Percentiles rank a stretch among this genome's conserved stretches.
phyloP scores from a whole-genome alignment of 192 early-diverging fungal species.

The Allomyces macrogynus region DNA sequence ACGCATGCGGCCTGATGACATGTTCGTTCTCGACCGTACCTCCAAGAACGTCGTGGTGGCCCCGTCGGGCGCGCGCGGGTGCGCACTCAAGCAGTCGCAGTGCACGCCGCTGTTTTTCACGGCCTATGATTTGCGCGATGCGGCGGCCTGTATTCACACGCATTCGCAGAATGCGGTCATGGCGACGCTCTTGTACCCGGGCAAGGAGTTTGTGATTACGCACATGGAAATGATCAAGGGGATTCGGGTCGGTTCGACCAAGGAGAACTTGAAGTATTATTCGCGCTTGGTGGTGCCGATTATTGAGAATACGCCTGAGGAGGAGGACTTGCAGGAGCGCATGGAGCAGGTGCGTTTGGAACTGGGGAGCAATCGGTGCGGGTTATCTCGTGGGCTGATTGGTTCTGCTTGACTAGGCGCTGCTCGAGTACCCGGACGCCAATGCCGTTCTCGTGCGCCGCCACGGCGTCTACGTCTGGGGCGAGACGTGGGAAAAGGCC shows the following conservation, averaged over 20 bases:
- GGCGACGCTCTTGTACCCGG: slow-evolving; percentile 60
- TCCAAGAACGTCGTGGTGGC: slow-evolving; percentile 39
- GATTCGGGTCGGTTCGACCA: slow-evolving; percentile 51
- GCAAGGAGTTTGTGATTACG: slow-evolving; percentile 61
- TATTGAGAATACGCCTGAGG: slow-evolving; percentile 85
- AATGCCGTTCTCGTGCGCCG: slow-evolving; percentile 85
- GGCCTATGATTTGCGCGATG: slow-evolving; percentile 62
- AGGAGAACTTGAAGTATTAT: slow-evolving; percentile 46
- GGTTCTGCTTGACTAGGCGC: slow-evolving; percentile 29
- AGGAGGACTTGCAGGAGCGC: slow-evolving; percentile 68
- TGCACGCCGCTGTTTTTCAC: slow-evolving; percentile 93
- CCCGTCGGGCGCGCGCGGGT: slow-evolving; percentile 26
- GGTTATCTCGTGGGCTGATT: neutral
- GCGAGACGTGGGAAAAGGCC: slow-evolving; percentile 87
- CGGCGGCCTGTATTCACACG: slow-evolving; percentile 86
- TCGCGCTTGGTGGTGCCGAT: slow-evolving; percentile 79
- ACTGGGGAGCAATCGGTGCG: too few relatives aligned
- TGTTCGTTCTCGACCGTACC: slow-evolving; percentile 57
- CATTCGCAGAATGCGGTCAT: slow-evolving; percentile 92
- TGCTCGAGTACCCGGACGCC: slow-evolving; percentile 68
- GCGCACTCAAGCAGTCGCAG: slow-evolving; percentile 54
- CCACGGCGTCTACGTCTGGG: slow-evolving; percentile 97
- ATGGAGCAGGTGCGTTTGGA: slow-evolving; percentile 39
- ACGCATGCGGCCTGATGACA: slow-evolving; percentile 57
- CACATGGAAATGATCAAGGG: slow-evolving; percentile 99